Percentiles rank a stretch among this genome's conserved stretches.
phyloP scores from a whole-genome alignment of 2,329 filamentous ascomycete species.

The Penicillium occitanis region DNA sequence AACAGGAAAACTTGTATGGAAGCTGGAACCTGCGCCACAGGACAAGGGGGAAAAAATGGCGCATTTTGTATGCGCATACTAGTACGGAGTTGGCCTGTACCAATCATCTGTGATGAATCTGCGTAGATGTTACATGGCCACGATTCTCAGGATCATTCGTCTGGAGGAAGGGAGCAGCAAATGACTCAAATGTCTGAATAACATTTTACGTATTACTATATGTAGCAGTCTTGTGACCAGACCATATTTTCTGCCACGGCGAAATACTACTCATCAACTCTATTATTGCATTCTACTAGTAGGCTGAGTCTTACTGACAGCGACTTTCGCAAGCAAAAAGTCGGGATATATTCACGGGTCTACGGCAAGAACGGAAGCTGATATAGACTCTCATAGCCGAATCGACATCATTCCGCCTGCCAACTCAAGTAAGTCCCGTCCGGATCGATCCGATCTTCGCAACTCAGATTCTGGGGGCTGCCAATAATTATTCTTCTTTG shows the following conservation, averaged over 20 bases:
- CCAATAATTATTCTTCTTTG: background rate
- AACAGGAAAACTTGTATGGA: slow-evolving; percentile 21
- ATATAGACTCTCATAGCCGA: slow-evolving; percentile 3
- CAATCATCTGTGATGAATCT: background rate
- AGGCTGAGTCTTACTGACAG: background rate
- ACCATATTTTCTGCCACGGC: background rate
- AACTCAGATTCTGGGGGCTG: background rate
- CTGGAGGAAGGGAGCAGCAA: background rate
- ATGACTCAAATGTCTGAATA: background rate
- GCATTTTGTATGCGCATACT: background rate
- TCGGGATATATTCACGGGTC: slow-evolving; percentile 5
- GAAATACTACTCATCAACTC: background rate
- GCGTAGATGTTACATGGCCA: background rate
- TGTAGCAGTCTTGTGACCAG: background rate
- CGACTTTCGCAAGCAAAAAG: background rate
- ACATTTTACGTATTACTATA: background rate
- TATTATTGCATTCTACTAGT: background rate
- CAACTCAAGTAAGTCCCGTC: background rate
- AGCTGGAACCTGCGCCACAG: slow-evolving; percentile 26
- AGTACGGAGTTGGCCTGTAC: background rate
- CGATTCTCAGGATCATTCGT: background rate
- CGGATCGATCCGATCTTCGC: slow-evolving; percentile 13
- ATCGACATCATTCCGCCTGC: slow-evolving; percentile 11
- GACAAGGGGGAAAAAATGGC: slow-evolving; percentile 21
- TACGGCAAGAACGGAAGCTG: slow-evolving; percentile 5